Conservation (phyloP, 495 filamentous ascomycete species). For the Hypoxylon rickii region DNA sequence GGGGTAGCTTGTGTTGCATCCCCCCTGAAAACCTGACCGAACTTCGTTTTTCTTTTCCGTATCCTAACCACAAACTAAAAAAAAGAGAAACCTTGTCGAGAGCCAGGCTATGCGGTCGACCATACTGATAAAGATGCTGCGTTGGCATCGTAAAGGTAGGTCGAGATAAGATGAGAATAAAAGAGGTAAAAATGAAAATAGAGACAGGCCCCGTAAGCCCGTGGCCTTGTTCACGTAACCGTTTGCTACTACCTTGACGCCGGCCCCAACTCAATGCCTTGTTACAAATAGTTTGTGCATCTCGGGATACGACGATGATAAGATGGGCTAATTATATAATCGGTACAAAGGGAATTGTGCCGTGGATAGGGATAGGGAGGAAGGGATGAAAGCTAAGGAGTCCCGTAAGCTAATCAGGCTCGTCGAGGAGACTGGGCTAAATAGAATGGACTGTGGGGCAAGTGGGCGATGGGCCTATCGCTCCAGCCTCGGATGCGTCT, state of each 20-base stretch:
- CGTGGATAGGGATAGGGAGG: constrained; percentile 21
- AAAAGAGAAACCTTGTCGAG: no score
- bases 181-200: constrained; percentile 24
- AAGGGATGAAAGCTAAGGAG: constrained; percentile 27
- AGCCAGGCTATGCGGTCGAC: constrained; percentile 13
- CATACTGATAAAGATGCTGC: constrained; percentile 15
- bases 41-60: constrained; percentile 18
- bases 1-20: not conserved
- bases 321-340: constrained; percentile 42
- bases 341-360: constrained; percentile 42
- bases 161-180: constrained; percentile 8
- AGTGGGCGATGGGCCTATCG: constrained; percentile 28
- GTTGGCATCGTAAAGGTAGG: constrained; percentile 11
- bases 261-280: constrained; percentile 31
- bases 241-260: constrained; percentile 28
- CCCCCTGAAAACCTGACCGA: not conserved
- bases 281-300: constrained; percentile 37
- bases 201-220: constrained; percentile 11
- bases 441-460: not conserved
- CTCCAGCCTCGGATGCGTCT: constrained; percentile 48
- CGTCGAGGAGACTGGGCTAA: not conserved
- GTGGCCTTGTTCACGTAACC: constrained; percentile 21
- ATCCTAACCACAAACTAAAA: constrained; percentile 30
- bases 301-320: constrained; percentile 27
- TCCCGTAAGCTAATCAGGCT: not conserved